A percentile compares a stretch with the other conserved stretches of the same genome.
Conservation (phyloP, 2,329 filamentous ascomycete species). For the Ceratocystis harringtonii region DNA sequence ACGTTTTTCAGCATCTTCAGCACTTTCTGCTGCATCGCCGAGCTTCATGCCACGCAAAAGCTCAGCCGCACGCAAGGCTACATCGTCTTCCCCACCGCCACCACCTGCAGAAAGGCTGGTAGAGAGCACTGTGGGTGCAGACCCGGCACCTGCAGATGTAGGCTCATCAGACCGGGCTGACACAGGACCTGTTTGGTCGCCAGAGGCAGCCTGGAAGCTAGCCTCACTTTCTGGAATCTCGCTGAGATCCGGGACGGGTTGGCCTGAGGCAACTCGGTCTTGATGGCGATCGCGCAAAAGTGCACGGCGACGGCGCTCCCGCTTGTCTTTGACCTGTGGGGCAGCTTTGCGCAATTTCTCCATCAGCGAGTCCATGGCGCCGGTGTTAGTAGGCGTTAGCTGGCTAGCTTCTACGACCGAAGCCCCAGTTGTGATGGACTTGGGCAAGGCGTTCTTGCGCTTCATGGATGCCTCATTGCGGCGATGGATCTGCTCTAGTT, state of each 20-base stretch:
- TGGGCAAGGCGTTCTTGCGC: slow-evolving; percentile 64
- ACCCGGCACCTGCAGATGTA: slow-evolving; percentile 21
- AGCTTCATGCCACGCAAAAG: slow-evolving; percentile 72
- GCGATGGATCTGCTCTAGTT: slow-evolving; percentile 64
- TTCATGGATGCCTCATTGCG: slow-evolving; percentile 88
- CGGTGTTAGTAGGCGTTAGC: slow-evolving; percentile 56
- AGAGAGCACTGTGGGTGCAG: slow-evolving; percentile 23
- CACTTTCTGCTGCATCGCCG: slow-evolving; percentile 42
- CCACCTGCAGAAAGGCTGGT: slow-evolving; percentile 32
- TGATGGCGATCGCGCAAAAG: slow-evolving; percentile 83
- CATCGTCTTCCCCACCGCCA: slow-evolving; percentile 47
- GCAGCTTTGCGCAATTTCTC: slow-evolving; percentile 91
- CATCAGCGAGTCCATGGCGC: slow-evolving; percentile 88
- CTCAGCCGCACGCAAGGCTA: slow-evolving; percentile 70
- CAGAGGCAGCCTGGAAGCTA: slow-evolving; percentile 1
- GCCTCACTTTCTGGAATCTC: slow-evolving; percentile 39
- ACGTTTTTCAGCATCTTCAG: slow-evolving; percentile 35
- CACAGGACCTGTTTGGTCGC: slow-evolving; percentile 20
- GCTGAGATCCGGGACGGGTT: slow-evolving; percentile 60
- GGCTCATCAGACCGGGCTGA: slow-evolving; percentile 24
- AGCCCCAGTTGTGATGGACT: slow-evolving; percentile 34
- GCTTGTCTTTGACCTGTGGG: slow-evolving; percentile 74
- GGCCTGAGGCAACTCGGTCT: slow-evolving; percentile 75
- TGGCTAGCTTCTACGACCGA: slow-evolving; percentile 28
- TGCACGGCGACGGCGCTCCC: slow-evolving; percentile 74